Base-by-base conservation (phyloP, 129 eudicot species). In the Mikania micrantha region DNA sequence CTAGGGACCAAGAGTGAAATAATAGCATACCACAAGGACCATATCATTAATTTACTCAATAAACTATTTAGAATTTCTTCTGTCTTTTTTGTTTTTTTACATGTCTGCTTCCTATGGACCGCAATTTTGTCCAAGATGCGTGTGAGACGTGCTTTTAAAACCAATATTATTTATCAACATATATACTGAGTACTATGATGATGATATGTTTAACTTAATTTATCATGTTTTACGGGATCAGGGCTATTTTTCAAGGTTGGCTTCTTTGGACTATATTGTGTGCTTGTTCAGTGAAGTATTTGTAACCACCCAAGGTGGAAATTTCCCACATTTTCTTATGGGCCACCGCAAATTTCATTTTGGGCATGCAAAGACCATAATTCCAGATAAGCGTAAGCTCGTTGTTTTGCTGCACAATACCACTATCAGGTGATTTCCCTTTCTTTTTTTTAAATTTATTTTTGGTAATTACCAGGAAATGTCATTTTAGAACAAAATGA, bases 261-360 rank as follows among this genome's bases (percentile, higher is more conserved):
- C 98, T 62, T 96, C 98, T 71, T 27, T 92, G 78, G 98, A 92
- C 74, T 92, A 88, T 74, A 74, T 84, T 67, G 91, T 88, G 34
- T 92, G 98, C 72, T 75, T 92, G 63, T 73, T 20, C 22, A 92
- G 98, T 79, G 98, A 92, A 77, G 96, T 88, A 39, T 92, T 92
- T 81, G 87, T 88, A 48, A 86, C 91, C 52, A 88, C 95, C 16
- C 98, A 92, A 76, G 98, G 96, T 59, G 98, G 98, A 74, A 92
- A 92, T 79, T 92, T 92, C 69, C 98, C 98, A n/a, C 96, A 92
- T 66, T 88, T 92, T 80, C 72, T 92, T 17, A 84, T 80, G 87
- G 98, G 98, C 34, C 98, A 92, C 52, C 80, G 98, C 28, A 84
- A 80, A 72, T 88, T 79, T 78, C 65, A 85, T 16, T 83, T 80